These are phyloP conservation scores for Cryphonectria parasitica DNA, from an alignment of 2,329 filamentous ascomycete genomes.

Conservation along the genomic window DNA sequence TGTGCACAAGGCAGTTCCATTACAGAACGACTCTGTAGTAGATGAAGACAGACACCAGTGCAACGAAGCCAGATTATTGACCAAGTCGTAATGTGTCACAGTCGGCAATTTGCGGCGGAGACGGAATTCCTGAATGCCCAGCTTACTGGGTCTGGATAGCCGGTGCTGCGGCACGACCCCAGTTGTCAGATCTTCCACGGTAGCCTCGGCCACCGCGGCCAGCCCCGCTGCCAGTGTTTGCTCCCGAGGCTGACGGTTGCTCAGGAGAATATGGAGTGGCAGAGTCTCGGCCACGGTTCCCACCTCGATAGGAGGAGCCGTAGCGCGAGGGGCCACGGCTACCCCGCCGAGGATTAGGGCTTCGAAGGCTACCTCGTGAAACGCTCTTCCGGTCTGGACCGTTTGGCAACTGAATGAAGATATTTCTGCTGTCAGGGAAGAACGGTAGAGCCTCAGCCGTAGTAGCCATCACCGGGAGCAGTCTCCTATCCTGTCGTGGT, in stretches of 20 bases:
- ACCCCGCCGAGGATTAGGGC: constrained; percentile 40
- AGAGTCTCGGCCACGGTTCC: constrained; percentile 31
- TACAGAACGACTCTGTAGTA: constrained; percentile 18
- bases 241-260: constrained; percentile 31
- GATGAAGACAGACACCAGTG: constrained; percentile 9
- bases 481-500: constrained; percentile 58
- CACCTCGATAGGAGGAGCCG: constrained; percentile 29
- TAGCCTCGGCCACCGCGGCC: constrained; percentile 46
- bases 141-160: constrained; percentile 34
- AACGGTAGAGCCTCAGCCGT: constrained; percentile 50
- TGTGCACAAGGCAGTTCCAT: constrained; percentile 18
- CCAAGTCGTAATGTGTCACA: constrained; percentile 1
- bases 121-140: background rate
- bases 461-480: constrained; percentile 51
- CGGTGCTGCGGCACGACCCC: constrained; percentile 41
- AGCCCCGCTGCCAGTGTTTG: constrained; percentile 7
- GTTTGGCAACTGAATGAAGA: constrained; percentile 48
- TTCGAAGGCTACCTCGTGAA: constrained; percentile 41
- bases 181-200: constrained; percentile 47
- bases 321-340: constrained; percentile 31
- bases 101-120: background rate
- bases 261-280: constrained; percentile 38
- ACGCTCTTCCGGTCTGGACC: constrained; percentile 45
- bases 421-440: constrained; percentile 40
- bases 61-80: constrained; percentile 1